Evolutionary conservation across 2,329 filamentous ascomycete species (phyloP), one percentile per base, ranked within the genome.

Genomic region (Trichoderma lentiforme): DNA sequence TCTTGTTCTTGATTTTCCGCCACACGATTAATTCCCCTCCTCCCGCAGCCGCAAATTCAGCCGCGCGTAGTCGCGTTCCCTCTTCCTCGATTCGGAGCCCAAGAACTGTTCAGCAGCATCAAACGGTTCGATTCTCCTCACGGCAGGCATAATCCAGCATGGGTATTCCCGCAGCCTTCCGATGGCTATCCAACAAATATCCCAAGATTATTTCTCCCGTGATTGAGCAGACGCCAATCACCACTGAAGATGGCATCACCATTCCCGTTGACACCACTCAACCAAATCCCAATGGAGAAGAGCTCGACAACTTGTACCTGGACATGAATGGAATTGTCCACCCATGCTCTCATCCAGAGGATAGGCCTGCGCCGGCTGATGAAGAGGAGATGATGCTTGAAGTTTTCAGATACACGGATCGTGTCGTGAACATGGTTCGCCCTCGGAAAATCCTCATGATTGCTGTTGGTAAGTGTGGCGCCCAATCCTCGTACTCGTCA

Each of bases 321-420:
- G 96, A 99, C 79, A 98, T 99, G 95, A 99, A 99, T 82, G 97
- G 96, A 80, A 99, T 99, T 76, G 96, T 99, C 47, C 96, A 99
- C 85, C 97, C 97, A 36, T 99, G 96, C 84, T 97, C 95, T 61
- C 96, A 99, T 83, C 96, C 96, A 0, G 96, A 99, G 81, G 95
- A 98, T 79, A 90, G 90, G 74, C 94, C 96, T 2, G 90, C 96
- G 4, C 96, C 96, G 12, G 92, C 92, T 78, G 95, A 96, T 73
- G 96, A 99, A 84, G 94, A 97, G 81, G 96, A 98, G 84, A 99
- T 99, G 96, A 99, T 99, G 96, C 81, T 98, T 77, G 97, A 97
- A 79, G 91, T 99, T 73, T 99, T 99, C 86, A 93, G 92, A 80
- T 99, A 99, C 83, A 99, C 96, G n/a, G 95, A 99, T 80, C 92